These are phyloP conservation scores for Tuber calosporum DNA, from an alignment of 495 filamentous ascomycete genomes.

Conservation along the genomic window DNA sequence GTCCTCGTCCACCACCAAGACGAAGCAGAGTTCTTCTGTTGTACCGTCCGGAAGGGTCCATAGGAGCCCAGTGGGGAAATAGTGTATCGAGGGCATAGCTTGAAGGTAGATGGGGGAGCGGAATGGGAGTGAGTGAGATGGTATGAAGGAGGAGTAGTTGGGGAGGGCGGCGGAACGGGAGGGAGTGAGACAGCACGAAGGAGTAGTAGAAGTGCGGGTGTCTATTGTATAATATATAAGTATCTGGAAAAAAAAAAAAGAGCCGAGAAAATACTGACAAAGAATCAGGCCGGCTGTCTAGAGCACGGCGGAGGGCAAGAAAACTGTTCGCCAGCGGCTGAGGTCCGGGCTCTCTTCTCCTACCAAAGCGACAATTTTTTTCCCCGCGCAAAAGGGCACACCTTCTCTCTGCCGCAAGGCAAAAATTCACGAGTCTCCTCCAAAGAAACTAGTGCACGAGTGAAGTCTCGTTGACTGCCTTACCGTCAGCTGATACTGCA, in stretches of 20 bases:
- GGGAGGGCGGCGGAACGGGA: background rate
- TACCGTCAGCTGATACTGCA: background rate
- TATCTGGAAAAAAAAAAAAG: background rate
- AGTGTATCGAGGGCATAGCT: background rate
- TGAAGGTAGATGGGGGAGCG: background rate
- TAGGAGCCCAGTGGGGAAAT: background rate
- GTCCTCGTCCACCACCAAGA: background rate
- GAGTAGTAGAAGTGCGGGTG: background rate
- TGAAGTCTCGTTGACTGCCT: background rate
- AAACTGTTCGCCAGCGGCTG: background rate
- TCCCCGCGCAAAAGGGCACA: background rate
- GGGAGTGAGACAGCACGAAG: background rate
- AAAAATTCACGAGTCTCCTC: background rate
- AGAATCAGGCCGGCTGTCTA: background rate
- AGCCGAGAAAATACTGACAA: background rate
- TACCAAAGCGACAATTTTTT: background rate
- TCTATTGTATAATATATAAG: background rate
- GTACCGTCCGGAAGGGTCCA: background rate
- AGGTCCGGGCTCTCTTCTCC: background rate
- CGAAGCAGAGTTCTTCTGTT: background rate
- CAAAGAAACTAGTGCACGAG: background rate
- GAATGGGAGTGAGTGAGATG: background rate
- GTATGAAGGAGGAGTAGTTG: background rate
- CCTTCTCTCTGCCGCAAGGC: background rate
- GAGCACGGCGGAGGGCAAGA: background rate